Evolutionary conservation across 306 rosid genomes (phyloP).

Genomic region (Urtica urens): DNA sequence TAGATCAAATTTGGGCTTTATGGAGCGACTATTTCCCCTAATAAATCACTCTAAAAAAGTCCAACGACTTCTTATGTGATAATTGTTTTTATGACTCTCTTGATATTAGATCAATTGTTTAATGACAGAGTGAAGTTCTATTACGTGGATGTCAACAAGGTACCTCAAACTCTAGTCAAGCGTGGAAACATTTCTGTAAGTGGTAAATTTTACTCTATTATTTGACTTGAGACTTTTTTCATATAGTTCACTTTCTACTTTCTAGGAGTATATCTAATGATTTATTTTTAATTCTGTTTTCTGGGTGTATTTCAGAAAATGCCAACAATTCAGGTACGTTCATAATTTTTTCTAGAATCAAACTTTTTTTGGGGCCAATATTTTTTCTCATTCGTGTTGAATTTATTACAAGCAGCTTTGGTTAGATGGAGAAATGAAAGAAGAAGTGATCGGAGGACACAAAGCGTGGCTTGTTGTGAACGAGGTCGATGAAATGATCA

Average conservation of each 20-base stretch:
- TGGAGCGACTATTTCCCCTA: too few species aligned
- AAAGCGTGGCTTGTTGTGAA: slow-evolving; percentile 78
- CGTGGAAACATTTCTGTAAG: slow-evolving; percentile 80
- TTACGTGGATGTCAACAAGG: slow-evolving; percentile 80
- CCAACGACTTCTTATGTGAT: too few species aligned
- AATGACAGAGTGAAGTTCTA: slow-evolving; percentile 52
- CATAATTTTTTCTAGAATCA: neutral
- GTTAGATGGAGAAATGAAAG: slow-evolving; percentile 90
- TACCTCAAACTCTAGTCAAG: slow-evolving; percentile 68
- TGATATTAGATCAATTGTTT: neutral
- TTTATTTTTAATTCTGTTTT: neutral
- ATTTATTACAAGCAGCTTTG: slow-evolving; percentile 45
- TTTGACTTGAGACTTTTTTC: too few species aligned
- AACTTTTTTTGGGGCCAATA: neutral
- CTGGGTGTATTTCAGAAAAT: slow-evolving; percentile 66
- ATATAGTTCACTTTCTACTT: neutral
- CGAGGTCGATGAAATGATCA: slow-evolving; percentile 76
- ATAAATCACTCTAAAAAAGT: too few species aligned
- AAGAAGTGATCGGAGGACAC: slow-evolving; percentile 82
- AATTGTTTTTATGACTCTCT: neutral
- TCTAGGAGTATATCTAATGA: neutral
- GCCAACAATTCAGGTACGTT: slow-evolving; percentile 90
- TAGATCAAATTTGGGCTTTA: too few species aligned
- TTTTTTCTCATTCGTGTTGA: neutral
- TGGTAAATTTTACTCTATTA: neutral